A percentile compares a stretch with the other conserved stretches of the same genome.
Evolutionary conservation across 2,329 filamentous ascomycete genomes (phyloP).

Genomic region (Magnaporthiopsis incrustans): DNA sequence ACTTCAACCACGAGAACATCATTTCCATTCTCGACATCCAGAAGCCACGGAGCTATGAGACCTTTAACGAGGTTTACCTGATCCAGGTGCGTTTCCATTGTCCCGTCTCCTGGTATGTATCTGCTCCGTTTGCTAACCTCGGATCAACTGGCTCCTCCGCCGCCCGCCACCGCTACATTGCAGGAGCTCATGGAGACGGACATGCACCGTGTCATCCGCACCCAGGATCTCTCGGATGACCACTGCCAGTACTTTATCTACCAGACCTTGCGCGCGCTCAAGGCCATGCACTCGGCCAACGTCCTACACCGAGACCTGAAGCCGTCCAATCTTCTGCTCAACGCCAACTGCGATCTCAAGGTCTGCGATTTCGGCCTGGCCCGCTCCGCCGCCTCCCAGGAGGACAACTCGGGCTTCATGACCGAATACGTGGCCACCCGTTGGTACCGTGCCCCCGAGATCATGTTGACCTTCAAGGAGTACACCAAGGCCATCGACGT

Average conservation of each 20-base stretch:
- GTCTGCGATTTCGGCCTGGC: constrained; percentile 98
- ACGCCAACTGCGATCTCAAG: constrained; percentile 98
- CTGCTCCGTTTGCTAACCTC: constrained; percentile 12
- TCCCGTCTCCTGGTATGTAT: not conserved
- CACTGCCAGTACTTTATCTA: constrained; percentile 99
- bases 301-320: constrained; percentile 96
- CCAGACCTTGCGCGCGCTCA: constrained; percentile 92
- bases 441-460: constrained; percentile 98
- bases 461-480: constrained; percentile 99
- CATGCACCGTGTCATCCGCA: constrained; percentile 98
- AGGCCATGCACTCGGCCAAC: constrained; percentile 99
- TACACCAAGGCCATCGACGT: constrained; percentile 99
- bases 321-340: constrained; percentile 91
- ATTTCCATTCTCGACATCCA: constrained; percentile 99
- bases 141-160: too few species aligned
- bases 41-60: constrained; percentile 92
- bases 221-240: constrained; percentile 95
- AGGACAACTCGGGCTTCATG: constrained; percentile 99
- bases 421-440: constrained; percentile 99
- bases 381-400: constrained; percentile 88
- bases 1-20: constrained; percentile 99
- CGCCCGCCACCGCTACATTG: not conserved
- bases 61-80: constrained; percentile 95
- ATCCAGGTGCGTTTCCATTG: constrained; percentile 67
- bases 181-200: constrained; percentile 99